phyloP scores from a whole-genome alignment of 768 basidiomycete genomes.

The Omphalotus guepiniiformis region DNA sequence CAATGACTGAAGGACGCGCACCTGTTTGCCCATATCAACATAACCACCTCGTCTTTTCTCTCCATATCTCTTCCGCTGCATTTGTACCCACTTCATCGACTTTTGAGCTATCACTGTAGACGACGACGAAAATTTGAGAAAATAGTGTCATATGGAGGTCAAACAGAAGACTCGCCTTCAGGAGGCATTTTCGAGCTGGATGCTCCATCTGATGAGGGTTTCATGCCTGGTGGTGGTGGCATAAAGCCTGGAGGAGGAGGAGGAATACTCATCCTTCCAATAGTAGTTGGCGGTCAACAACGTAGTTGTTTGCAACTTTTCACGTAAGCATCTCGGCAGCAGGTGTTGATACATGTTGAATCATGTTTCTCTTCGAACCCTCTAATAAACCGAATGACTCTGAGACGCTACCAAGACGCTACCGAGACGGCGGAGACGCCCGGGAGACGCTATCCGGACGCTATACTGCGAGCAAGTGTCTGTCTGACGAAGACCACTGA shows the following conservation, averaged over 20 bases:
- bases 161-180: conserved; percentile 33
- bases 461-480: no score
- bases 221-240: conserved; percentile 53
- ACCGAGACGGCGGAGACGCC: no score
- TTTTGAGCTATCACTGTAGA: conserved; percentile 78
- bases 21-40: conserved; percentile 92
- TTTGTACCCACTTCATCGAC: conserved; percentile 92
- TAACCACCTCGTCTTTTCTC: conserved; percentile 87
- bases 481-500: no score
- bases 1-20: conserved; percentile 30
- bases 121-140: conserved; percentile 17
- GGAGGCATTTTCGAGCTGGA: conserved; percentile 42
- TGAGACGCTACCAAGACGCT: no score
- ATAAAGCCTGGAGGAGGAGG: conserved; percentile 40
- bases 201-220: conserved; percentile 28
- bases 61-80: conserved; percentile 90
- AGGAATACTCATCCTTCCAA: conserved; percentile 50
- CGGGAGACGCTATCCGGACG: no score
- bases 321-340: no score
- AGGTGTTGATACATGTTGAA: no score
- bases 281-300: no score
- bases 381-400: no score
- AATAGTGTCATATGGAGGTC: conserved; percentile 3
- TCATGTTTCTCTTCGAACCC: no score
- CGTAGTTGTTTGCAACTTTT: no score